Base-by-base conservation (phyloP, 2,329 filamentous ascomycete species). In the Hypoxylon sp. region DNA sequence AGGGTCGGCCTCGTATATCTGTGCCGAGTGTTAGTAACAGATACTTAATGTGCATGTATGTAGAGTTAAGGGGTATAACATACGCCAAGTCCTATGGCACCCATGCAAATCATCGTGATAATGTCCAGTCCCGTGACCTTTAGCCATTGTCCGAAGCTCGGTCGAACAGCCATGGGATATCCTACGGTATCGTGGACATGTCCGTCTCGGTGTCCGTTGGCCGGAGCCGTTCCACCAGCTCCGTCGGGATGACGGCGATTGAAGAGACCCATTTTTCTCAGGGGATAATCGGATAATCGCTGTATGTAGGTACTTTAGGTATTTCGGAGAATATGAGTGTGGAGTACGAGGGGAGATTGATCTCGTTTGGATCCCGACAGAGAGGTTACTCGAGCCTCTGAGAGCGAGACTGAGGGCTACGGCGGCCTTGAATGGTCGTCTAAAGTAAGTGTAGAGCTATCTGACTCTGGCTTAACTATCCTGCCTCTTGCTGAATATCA, bases 131-230 rank as follows among this genome's bases (percentile, higher is more conserved):
- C 90, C 3, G 89, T 91, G 7, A 84, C 83, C 78, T 90, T 91
- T 70, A 92, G 77, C 91, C 91, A 93, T 76, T 91, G 89, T 2
- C 90, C 89, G 71, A 93, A 91, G 1, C 81, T 85, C 2, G 90
- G 90, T 10, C 85, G 81, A 2, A 76, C 80, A 1, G 81, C 81
- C 83, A 88, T 86, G 61, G 81, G 76, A 62, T 82, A 82, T 0
- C 78, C 57, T 5, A 51, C 2, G 2, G 46, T 71, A 25, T 61
- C 68, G 54, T 55, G 13, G 37, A 27, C 70, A 56, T 66, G 63
- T 13, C 68, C 33, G 25, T 42, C 27, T 3, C 42, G 58, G 46
- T 58, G 68, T 17, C 62, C 59, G 14, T 73, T 64, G 6, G 27
- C 37, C 8, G 67, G 64, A 7, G 31, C 51, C 20, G 59, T 53